Conservation (phyloP, 225 moss, liverwort and hornwort genomes). For the Climacium dendroides region DNA sequence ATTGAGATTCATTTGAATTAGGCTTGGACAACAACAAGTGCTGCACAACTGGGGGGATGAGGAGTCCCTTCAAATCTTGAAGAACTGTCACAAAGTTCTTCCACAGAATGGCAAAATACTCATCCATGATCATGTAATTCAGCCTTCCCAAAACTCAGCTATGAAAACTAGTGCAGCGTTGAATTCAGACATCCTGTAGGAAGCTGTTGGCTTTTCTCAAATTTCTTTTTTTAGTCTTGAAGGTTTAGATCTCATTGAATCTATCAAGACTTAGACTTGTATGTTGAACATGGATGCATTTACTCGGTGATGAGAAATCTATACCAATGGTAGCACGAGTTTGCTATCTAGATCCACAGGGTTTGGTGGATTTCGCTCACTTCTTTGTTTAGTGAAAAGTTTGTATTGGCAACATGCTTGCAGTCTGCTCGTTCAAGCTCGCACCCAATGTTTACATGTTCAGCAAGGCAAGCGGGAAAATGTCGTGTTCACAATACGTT, state of each 20-base stretch:
- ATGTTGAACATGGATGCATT: neutral
- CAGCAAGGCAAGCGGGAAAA: neutral
- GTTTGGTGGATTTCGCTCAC: neutral
- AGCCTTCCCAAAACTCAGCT: neutral
- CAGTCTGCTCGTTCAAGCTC: neutral
- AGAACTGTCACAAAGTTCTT: constrained; percentile 2
- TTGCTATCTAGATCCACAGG: neutral
- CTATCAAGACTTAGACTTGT: neutral
- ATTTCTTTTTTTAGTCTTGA: neutral
- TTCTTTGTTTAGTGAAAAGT: neutral
- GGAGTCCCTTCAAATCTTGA: constrained; percentile 2
- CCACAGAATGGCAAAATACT: constrained; percentile 7
- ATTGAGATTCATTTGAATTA: neutral
- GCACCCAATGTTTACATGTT: neutral
- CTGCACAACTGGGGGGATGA: constrained; percentile 22
- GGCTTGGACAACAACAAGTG: neutral
- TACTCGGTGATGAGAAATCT: neutral
- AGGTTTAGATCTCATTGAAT: constrained; percentile 1
- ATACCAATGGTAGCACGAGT: neutral
- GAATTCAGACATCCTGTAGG: neutral
- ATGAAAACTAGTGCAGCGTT: neutral
- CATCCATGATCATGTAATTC: constrained; percentile 6
- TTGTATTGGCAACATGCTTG: neutral
- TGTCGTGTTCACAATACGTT: neutral
- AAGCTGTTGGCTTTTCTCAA: neutral